Percentiles rank a stretch among this genome's conserved stretches.
Conservation (phyloP, 179 eudicot genomes). For the Pouteria campechiana region DNA sequence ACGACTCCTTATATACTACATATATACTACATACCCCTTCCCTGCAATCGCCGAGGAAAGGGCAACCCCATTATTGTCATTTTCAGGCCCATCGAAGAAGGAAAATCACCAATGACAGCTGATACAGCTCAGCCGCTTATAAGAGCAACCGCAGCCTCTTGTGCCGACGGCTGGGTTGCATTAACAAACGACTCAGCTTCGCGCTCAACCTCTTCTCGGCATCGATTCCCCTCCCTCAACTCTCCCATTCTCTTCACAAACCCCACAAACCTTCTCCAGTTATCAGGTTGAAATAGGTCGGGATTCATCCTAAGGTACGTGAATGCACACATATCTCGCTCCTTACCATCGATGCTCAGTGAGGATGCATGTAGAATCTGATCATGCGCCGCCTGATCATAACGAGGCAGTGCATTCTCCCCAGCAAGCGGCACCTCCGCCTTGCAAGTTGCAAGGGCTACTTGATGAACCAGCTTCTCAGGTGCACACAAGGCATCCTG, state of each 20-base stretch:
- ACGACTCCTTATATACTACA: no score
- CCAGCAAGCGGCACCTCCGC: conserved; percentile 77
- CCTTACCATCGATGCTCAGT: conserved; percentile 28
- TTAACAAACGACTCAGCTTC: conserved; percentile 87
- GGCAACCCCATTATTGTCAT: no score
- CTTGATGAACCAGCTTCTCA: conserved; percentile 82
- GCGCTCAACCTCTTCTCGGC: conserved; percentile 78
- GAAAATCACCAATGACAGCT: no score
- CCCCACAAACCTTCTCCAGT: conserved; percentile 77
- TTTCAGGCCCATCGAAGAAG: no score
- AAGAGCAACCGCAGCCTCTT: conserved; percentile 88
- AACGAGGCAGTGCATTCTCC: conserved; percentile 84
- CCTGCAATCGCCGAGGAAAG: no score
- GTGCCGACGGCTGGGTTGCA: conserved; percentile 48
- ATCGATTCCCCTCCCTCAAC: conserved; percentile 39
- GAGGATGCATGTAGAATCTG: conserved; percentile 60
- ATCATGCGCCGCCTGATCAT: conserved; percentile 69
- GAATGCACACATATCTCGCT: conserved; percentile 79
- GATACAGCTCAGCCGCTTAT: no score
- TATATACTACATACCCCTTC: no score
- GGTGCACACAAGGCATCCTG: conserved; percentile 90
- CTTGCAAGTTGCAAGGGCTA: conserved; percentile 53
- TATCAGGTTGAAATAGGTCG: conserved; percentile 71
- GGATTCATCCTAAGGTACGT: conserved; percentile 92
- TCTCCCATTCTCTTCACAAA: conserved; percentile 96